These are phyloP conservation scores for Microbotryum intermedium DNA, from an alignment of 1,284 basidiomycete genomes.

Conservation along the genomic window DNA sequence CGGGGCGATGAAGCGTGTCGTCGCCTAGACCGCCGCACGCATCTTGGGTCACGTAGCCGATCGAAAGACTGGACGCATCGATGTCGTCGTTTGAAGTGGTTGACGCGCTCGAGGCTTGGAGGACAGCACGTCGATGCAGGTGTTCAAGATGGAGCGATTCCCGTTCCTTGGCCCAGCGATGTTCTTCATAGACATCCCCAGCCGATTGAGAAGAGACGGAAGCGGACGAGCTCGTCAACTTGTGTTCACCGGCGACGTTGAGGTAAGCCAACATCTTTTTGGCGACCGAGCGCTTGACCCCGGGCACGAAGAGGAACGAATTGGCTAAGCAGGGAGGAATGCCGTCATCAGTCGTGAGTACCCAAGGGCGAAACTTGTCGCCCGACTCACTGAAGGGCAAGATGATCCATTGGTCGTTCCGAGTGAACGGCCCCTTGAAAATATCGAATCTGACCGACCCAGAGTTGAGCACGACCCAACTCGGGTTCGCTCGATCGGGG, in stretches of 20 bases:
- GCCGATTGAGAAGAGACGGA: no score
- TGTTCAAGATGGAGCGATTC: conserved; percentile 11
- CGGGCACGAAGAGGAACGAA: conserved; percentile 21
- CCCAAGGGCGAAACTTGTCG: neutral
- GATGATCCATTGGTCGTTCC: conserved; percentile 33
- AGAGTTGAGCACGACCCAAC: conserved; percentile 31
- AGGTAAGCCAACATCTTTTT: conserved; percentile 24
- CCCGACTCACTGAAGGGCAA: conserved; percentile 20
- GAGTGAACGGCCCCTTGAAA: conserved; percentile 35
- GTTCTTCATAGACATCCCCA: no score
- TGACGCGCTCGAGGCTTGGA: neutral
- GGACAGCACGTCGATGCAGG: neutral
- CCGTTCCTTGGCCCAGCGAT: no score
- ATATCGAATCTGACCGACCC: conserved; percentile 35
- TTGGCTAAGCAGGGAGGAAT: conserved; percentile 11
- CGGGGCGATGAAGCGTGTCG: conserved; percentile 33
- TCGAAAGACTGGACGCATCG: conserved; percentile 1
- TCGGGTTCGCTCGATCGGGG: conserved; percentile 11
- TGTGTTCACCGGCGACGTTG: conserved; percentile 31
- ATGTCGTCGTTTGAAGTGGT: neutral
- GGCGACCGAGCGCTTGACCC: conserved; percentile 21
- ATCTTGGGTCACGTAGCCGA: conserved; percentile 34
- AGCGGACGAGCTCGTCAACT: no score
- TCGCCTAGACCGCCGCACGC: conserved; percentile 31
- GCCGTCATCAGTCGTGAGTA: neutral